Conservation (phyloP, 331 rosid species). For the Rhamnella rubrinervis region DNA sequence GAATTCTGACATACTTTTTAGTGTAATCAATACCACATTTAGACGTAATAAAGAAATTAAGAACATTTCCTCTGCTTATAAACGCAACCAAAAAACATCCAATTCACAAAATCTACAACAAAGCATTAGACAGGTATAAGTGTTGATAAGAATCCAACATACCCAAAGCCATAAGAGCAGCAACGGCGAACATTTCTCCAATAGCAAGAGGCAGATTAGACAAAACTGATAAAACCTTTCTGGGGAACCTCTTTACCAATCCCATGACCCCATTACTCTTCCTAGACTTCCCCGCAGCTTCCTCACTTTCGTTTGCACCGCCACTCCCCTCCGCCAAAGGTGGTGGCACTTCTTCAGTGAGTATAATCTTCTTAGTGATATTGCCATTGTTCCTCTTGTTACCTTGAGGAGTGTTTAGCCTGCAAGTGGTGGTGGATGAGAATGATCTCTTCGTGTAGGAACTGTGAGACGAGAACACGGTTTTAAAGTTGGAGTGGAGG, state of each 20-base stretch:
- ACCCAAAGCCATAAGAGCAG: conserved; percentile 87
- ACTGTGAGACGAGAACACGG: conserved; percentile 22
- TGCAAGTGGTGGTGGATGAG: conserved; percentile 38
- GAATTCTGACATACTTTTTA: background rate
- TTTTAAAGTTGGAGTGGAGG: conserved; percentile 36
- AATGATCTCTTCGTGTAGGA: conserved; percentile 22
- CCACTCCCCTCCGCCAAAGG: conserved; percentile 45
- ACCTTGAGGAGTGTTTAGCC: conserved; percentile 50
- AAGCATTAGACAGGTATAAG: background rate
- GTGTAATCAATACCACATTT: background rate
- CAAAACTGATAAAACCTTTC: conserved; percentile 56
- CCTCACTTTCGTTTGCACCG: conserved; percentile 17
- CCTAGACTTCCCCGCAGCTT: conserved; percentile 33
- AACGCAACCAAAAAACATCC: background rate
- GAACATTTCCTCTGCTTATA: background rate
- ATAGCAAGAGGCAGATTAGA: conserved; percentile 91
- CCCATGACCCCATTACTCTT: conserved; percentile 34
- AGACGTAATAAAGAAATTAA: background rate
- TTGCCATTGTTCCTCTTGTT: conserved; percentile 35
- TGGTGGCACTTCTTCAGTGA: conserved; percentile 69
- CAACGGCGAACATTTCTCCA: conserved; percentile 86
- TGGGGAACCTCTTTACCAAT: conserved; percentile 47
- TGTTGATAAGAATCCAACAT: conserved; percentile 15
- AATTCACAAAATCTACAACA: conserved; percentile 1
- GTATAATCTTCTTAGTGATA: conserved; percentile 58